These are phyloP conservation scores for Diaporthe helianthi DNA, from an alignment of 2,329 filamentous ascomycete species.

Conservation along the genomic window DNA sequence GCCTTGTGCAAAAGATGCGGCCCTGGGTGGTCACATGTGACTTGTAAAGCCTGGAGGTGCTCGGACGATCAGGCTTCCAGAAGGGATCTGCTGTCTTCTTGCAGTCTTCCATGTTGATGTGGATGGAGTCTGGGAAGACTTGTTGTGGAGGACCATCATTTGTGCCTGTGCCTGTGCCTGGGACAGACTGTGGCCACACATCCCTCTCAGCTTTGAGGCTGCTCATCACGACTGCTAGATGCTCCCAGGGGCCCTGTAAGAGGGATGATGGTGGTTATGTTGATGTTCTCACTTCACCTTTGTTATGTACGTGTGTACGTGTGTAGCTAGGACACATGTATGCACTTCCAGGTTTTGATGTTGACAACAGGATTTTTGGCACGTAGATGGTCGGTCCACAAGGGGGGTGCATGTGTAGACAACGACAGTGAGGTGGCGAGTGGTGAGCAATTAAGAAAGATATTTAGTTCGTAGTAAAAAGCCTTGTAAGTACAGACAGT, in stretches of 20 bases:
- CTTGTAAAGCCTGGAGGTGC: conserved; percentile 19
- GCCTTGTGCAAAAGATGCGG: background rate
- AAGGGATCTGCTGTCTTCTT: conserved; percentile 10
- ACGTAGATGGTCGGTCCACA: background rate
- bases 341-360: background rate
- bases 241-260: background rate
- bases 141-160: background rate
- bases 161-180: background rate
- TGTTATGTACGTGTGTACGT: background rate
- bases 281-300: background rate
- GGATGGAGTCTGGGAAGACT: conserved; percentile 28
- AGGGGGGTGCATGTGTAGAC: background rate
- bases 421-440: background rate
- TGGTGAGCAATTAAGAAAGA: background rate
- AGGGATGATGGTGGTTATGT: background rate
- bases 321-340: too few species aligned
- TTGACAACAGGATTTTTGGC: too few species aligned
- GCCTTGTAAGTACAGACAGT: background rate
- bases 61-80: conserved; percentile 14
- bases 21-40: background rate
- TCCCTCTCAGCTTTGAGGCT: background rate
- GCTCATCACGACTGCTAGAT: background rate
- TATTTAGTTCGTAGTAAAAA: background rate
- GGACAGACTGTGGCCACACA: background rate
- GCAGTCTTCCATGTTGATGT: conserved; percentile 11